Conservation (phyloP, 129 eudicot genomes). For the Glebionis coronaria region DNA sequence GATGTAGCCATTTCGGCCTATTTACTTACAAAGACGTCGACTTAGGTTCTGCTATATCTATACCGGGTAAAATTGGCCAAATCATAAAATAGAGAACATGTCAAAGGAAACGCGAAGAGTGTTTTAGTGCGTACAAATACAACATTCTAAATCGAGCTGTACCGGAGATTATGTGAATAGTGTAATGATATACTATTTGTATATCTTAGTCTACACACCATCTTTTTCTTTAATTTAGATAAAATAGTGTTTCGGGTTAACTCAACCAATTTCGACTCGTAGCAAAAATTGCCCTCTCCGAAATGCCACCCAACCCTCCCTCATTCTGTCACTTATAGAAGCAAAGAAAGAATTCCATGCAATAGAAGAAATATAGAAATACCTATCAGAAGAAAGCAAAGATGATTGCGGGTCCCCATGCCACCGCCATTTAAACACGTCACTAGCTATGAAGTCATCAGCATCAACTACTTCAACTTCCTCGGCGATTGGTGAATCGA, state of each 20-base stretch:
- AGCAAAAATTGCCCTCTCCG: neutral
- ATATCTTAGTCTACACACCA: neutral
- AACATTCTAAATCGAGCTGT: neutral
- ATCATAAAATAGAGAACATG: neutral
- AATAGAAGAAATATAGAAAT: constrained; percentile 21
- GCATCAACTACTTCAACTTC: constrained; percentile 61
- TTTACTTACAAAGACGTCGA: neutral
- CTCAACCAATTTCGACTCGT: neutral
- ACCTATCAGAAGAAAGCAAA: constrained; percentile 70
- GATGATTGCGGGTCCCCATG: constrained; percentile 70
- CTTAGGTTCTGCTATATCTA: neutral
- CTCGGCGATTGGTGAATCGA: constrained; percentile 55
- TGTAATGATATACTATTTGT: neutral
- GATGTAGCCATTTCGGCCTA: neutral
- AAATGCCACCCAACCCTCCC: neutral
- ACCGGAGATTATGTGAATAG: neutral
- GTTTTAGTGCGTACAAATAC: neutral
- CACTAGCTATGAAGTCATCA: constrained; percentile 67
- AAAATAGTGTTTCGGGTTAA: neutral
- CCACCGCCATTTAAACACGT: constrained; percentile 95
- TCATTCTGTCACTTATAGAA: constrained; percentile 9
- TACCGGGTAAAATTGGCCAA: constrained; percentile 3
- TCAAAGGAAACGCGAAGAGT: no score
- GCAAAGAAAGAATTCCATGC: constrained; percentile 13
- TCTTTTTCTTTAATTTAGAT: neutral